Conservation (phyloP, 306 rosid genomes). For the Notholithocarpus densiflorus region DNA sequence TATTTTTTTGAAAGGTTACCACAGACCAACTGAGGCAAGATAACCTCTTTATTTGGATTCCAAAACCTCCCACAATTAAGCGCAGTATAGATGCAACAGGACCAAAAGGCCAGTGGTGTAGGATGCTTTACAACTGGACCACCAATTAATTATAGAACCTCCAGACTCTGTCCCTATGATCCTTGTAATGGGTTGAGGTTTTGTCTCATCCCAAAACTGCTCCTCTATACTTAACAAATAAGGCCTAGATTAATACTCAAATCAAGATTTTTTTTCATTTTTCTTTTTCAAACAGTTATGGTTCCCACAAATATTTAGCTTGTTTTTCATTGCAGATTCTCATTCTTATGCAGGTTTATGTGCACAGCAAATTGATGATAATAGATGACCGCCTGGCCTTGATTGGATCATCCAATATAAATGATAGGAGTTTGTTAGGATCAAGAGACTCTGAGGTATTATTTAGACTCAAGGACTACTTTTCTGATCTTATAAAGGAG, state of each 20-base stretch:
- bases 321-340: background rate
- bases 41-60: background rate
- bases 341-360: constrained; percentile 64
- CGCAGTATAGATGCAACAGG: background rate
- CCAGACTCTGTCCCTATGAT: background rate
- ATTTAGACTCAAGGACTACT: background rate
- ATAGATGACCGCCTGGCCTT: constrained; percentile 74
- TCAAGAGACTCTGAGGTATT: constrained; percentile 96
- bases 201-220: background rate
- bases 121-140: background rate
- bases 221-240: background rate
- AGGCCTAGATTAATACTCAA: background rate
- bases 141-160: background rate
- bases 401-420: constrained; percentile 97
- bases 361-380: constrained; percentile 96
- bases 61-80: background rate
- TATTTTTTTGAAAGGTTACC: no score
- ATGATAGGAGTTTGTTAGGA: constrained; percentile 95
- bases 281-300: background rate
- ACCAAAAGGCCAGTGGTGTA: background rate
- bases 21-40: no score
- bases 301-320: background rate
- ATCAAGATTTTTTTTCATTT: background rate
- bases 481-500: background rate
- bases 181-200: background rate